Conservation (phyloP, 208 protist species). For the Lotmaria passim region DNA sequence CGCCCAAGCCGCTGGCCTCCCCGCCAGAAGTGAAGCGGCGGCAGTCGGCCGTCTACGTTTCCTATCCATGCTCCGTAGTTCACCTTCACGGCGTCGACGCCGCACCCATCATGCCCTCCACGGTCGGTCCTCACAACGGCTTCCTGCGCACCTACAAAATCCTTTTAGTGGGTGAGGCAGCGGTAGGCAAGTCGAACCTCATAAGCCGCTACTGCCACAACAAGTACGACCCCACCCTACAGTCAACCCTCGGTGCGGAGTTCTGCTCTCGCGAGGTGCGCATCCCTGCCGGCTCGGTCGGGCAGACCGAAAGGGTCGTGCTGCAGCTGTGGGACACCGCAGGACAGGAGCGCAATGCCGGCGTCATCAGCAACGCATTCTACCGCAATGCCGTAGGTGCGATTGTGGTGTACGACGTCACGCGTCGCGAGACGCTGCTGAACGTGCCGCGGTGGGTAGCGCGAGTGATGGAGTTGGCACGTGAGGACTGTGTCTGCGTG, state of each 20-base stretch:
- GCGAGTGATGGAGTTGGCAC: slow-evolving; percentile 35
- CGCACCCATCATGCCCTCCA: slow-evolving; percentile 19
- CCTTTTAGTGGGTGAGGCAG: slow-evolving; percentile 94
- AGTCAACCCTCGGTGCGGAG: slow-evolving; percentile 96
- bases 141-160: slow-evolving; percentile 95
- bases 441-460: slow-evolving; percentile 44
- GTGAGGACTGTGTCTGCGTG: slow-evolving; percentile 52
- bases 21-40: too few relatives aligned
- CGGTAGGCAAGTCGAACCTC: slow-evolving; percentile 95
- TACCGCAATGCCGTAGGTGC: slow-evolving; percentile 57
- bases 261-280: slow-evolving; percentile 95
- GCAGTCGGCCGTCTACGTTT: slow-evolving; percentile 10
- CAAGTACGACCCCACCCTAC: slow-evolving; percentile 85
- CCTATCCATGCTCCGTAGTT: slow-evolving; percentile 15
- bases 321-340: slow-evolving; percentile 84
- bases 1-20: not conserved
- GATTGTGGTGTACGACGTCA: slow-evolving; percentile 58
- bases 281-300: slow-evolving; percentile 51
- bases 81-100: not conserved
- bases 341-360: slow-evolving; percentile 46
- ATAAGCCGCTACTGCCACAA: slow-evolving; percentile 95
- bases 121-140: slow-evolving; percentile 20
- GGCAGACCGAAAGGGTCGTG: slow-evolving; percentile 55
- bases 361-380: slow-evolving; percentile 48
- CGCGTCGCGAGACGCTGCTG: slow-evolving; percentile 38